Evolutionary conservation across 257 asterid genomes (phyloP).

Genomic region (Solanum rostratum): DNA sequence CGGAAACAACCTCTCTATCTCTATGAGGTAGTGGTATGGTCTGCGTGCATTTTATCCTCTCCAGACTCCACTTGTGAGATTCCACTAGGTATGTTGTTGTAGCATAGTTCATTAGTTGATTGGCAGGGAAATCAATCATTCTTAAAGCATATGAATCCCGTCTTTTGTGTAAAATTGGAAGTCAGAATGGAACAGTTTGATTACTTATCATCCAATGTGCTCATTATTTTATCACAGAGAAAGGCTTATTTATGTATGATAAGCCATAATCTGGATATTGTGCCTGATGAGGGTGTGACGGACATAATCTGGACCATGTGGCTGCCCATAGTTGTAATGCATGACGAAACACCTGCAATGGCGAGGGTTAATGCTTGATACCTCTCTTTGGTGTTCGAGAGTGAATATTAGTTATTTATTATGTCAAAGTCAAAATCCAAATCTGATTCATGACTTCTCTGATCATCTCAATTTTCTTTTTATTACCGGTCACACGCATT

Average conservation of each 20-base stretch:
- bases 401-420: constrained; percentile 75
- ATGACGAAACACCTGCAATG: constrained; percentile 86
- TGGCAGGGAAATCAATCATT: not conserved
- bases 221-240: not conserved
- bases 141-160: not conserved
- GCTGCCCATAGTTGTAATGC: no score
- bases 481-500: constrained; percentile 78
- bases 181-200: not conserved
- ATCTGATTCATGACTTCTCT: constrained; percentile 98
- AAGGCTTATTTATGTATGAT: not conserved
- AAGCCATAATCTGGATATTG: no score
- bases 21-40: no score
- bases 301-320: no score
- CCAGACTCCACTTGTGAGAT: no score
- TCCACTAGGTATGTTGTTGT: no score
- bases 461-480: constrained; percentile 81
- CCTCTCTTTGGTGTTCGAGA: constrained; percentile 90
- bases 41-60: no score
- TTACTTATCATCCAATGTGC: not conserved
- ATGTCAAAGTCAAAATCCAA: constrained; percentile 78
- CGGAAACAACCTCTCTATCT: no score
- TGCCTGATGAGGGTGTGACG: no score
- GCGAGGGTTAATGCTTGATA: constrained; percentile 85
- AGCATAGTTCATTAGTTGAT: not conserved
- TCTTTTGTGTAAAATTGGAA: not conserved